Percentiles rank a stretch among this genome's conserved stretches.
phyloP scores from a whole-genome alignment of 2,329 filamentous ascomycete species.

The Aspergillus carbonarius region DNA sequence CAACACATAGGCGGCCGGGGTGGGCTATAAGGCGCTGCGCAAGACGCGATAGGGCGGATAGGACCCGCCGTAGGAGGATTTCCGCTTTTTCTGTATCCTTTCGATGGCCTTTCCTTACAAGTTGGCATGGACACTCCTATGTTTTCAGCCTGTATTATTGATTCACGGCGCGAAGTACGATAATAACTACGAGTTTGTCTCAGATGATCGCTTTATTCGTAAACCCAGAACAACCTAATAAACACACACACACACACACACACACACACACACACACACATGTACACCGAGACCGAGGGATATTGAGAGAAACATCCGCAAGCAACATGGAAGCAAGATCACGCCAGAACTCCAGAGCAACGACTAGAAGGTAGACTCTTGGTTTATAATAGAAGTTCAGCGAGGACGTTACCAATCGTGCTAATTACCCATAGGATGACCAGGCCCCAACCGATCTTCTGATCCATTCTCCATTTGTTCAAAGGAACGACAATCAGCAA shows the following conservation, averaged over 20 bases:
- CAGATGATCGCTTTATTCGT: not conserved
- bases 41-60: not conserved
- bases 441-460: constrained; percentile 75
- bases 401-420: constrained; percentile 75
- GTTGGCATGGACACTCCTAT: not conserved
- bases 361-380: not conserved
- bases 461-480: constrained; percentile 83
- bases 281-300: not conserved
- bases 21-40: not conserved
- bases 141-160: not conserved
- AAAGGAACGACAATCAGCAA: constrained; percentile 77
- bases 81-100: not conserved
- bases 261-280: not conserved
- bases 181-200: not conserved
- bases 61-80: not conserved
- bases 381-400: constrained; percentile 60
- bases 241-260: not conserved
- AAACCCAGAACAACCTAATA: not conserved
- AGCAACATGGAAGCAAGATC: not conserved
- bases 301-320: not conserved
- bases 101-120: not conserved
- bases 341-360: not conserved
- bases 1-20: not conserved
- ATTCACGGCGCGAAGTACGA: not conserved
- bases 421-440: constrained; percentile 78